Evolutionary conservation across 495 filamentous ascomycete genomes (phyloP), one percentile per base, ranked within the genome.

Genomic region (Hyaloscypha bicolor): DNA sequence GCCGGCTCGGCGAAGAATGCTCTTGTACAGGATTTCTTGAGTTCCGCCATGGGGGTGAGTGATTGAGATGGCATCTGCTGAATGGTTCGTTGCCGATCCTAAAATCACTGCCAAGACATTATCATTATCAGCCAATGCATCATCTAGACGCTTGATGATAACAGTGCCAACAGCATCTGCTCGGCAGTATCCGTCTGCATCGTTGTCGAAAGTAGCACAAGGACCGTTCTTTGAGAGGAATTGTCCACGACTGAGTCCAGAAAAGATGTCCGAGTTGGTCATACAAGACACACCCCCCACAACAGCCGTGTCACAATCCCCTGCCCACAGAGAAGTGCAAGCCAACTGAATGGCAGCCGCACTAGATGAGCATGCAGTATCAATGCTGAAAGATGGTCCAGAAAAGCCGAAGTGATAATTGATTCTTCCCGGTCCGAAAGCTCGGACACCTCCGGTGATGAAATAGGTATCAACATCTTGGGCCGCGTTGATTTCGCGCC

Each of bases 401-500:
- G 83, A 77, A 65, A 86, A 78, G 66, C 84, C 80, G 66, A 86
- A 86, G 71, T 81, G 84, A 61, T 86, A 80, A 4, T 83, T 81
- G 66, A 86, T 84, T n/a, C 93, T 86, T 69, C 93, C 94, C 0
- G 94, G 92, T 2, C 89, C 90, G 66, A 97, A 97, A 19, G 93
- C 93, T 52, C 92, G 86, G 21, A 94, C 90, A 72, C 91, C 93
- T 57, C 93, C 93, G 0, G 93, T 93, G 73, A 96, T 97, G 79
- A 89, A 97, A 75, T 97, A 97, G 1, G 93, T 97, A 75, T 96
- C 93, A 64, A 97, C 88, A 66, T 96, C 91, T 72, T 97, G 88
- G 19, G 90, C 90, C 57, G 90, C 92, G 76, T 96, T 96, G 69
- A 96, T 90, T 70, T 97, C 94, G 77, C 91, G 87, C 83, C 93